Conservation (phyloP, 192 early-diverging fungal genomes). For the Chytriomyces sp. region DNA sequence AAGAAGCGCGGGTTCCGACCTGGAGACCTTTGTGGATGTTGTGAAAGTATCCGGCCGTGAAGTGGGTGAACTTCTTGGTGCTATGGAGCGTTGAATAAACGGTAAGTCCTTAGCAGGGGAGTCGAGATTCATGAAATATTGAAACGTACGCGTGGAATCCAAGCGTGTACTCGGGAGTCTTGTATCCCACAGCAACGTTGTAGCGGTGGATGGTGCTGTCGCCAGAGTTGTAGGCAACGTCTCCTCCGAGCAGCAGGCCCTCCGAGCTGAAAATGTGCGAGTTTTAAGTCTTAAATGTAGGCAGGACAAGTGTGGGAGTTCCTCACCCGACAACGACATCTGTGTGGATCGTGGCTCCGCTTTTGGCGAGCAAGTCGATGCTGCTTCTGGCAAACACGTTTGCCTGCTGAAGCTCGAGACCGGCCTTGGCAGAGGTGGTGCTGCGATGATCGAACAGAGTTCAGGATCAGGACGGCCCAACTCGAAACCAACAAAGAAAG, state of each 20-base stretch:
- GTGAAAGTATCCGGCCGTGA: constrained; percentile 97
- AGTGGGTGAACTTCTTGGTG: constrained; percentile 86
- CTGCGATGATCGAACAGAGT: constrained; percentile 24
- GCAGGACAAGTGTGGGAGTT: too few relatives aligned
- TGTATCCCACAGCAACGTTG: constrained; percentile 87
- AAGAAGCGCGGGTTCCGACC: constrained; percentile 91
- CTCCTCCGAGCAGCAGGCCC: constrained; percentile 89
- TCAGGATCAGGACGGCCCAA: background rate
- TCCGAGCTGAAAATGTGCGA: constrained; percentile 45
- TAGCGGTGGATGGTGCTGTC: constrained; percentile 87
- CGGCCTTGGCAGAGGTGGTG: constrained; percentile 77
- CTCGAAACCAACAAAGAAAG: background rate
- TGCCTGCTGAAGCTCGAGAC: constrained; percentile 94
- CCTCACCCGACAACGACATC: constrained; percentile 80
- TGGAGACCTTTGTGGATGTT: constrained; percentile 87
- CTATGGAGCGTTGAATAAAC: constrained; percentile 19
- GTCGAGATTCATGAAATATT: background rate
- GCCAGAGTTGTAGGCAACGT: constrained; percentile 90
- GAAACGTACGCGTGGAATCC: constrained; percentile 76
- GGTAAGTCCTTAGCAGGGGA: background rate
- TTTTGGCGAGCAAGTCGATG: constrained; percentile 87
- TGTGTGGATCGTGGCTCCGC: constrained; percentile 81
- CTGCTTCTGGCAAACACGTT: constrained; percentile 85
- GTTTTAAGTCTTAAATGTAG: background rate
- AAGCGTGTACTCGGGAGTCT: constrained; percentile 83